Evolutionary conservation across 2,329 filamentous ascomycete genomes (phyloP).

Genomic region (Diaporthe eres): DNA sequence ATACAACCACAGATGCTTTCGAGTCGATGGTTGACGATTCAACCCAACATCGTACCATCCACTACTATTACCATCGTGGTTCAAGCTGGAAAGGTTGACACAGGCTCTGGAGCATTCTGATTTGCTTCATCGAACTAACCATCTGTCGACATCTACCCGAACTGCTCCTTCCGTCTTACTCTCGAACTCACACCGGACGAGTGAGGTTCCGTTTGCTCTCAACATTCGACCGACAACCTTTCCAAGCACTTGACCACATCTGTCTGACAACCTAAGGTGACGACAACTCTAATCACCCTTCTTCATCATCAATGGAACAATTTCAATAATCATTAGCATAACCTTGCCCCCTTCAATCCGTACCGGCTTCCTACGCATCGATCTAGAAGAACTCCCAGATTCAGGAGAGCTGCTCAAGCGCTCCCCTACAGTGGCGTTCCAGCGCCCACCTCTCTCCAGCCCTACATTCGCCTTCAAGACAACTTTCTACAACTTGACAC

Average conservation of each 20-base stretch:
- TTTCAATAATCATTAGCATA: neutral
- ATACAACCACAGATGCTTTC: too few relatives aligned
- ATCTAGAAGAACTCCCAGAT: neutral
- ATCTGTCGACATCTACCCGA: neutral
- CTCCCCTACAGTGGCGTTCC: neutral
- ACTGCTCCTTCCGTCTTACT: neutral
- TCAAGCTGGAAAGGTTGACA: neutral
- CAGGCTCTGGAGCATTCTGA: neutral
- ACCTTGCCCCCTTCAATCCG: too few relatives aligned
- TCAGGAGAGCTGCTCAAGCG: neutral
- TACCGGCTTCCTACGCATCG: too few relatives aligned
- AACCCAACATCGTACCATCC: neutral
- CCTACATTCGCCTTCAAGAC: neutral
- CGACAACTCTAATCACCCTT: accelerated
- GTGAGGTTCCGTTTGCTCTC: neutral
- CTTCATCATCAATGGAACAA: neutral
- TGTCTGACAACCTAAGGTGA: accelerated
- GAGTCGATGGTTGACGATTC: too few relatives aligned
- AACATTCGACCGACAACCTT: too few relatives aligned
- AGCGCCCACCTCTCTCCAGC: neutral
- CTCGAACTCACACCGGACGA: neutral
- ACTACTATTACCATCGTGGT: neutral
- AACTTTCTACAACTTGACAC: neutral
- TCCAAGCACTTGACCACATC: neutral
- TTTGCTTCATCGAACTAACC: neutral